Percentiles rank a stretch among this genome's conserved stretches.
Conservation (phyloP, 2,329 filamentous ascomycete genomes). For the Ophiostoma quercus region DNA sequence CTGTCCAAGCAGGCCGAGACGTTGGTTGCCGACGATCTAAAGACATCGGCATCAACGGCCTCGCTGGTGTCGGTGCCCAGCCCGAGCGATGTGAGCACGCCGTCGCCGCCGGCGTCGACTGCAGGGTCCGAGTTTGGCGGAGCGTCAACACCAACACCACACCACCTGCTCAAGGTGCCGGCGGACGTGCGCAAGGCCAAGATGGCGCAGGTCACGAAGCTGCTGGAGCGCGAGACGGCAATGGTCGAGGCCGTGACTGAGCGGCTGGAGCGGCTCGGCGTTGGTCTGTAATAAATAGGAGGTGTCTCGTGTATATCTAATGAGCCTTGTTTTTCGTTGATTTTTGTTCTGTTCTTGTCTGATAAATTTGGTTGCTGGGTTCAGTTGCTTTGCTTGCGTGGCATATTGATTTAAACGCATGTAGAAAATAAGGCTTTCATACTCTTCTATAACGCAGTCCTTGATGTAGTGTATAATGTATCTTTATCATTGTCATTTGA, state of each 20-base stretch:
- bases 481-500: constrained; percentile 10
- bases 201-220: constrained; percentile 56
- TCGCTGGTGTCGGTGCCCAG: constrained; percentile 18
- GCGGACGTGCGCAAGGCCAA: constrained; percentile 58
- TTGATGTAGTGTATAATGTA: not conserved
- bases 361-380: not conserved
- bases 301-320: not conserved
- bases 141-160: constrained; percentile 27
- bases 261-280: constrained; percentile 54
- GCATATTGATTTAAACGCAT: not conserved
- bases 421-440: constrained; percentile 1
- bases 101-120: constrained; percentile 27
- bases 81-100: constrained; percentile 24
- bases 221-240: constrained; percentile 62
- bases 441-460: not conserved
- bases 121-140: constrained; percentile 5
- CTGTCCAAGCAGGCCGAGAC: constrained; percentile 49
- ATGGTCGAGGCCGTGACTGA: constrained; percentile 62
- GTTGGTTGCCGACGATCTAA: constrained; percentile 31
- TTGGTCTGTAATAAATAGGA: constrained; percentile 27
- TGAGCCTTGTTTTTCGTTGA: not conserved
- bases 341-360: not conserved
- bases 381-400: not conserved
- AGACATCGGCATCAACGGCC: constrained; percentile 17
- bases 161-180: constrained; percentile 48